Base-by-base conservation (phyloP, 2,329 filamentous ascomycete genomes). In the Claviceps cyperi region DNA sequence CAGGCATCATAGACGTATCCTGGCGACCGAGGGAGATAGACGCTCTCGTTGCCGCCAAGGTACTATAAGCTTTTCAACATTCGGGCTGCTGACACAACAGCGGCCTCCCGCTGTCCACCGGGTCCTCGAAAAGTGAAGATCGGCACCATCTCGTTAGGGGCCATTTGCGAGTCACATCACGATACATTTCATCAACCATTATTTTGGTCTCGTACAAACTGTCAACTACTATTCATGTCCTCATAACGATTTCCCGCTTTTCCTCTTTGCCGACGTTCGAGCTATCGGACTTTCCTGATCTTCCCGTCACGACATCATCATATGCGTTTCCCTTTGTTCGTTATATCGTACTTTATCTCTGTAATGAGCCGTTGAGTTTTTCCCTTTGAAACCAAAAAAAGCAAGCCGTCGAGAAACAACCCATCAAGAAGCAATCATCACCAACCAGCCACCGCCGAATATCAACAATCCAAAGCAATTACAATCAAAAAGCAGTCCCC, bases 321-420 rank as follows among this genome's bases (percentile, higher is more conserved):
- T 60, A 56, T 54, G 52, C 58, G 38, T 66, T 64, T 64, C 61
- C 56, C 67, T 67, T 66, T 61, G 66, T 58, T 54, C 55, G 59
- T 57, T 60, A 56, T 57, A 53, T 59, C 54, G 53, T 58, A 60
- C 62, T 61, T 57, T 58, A 59, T 62, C 61, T 58, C 59, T 55
- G 62, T 60, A 59, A 71, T 68, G 67, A 69, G 62, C 64, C 64
- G 63, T 65, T 70, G 66, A 70, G 64, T 62, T 59, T 54, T 50
- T 15, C 36, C 5, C 2, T 35, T 19, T 22, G 32, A 5, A 37
- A 28, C 15, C 5, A 28, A 43, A 41, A 43, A 43, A 58, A 39
- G 64, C 63, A 58, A 64, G 28, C 28, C 28, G 9, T 32, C 28
- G 28, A 32, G 28, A 11, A 32, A 32, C 9, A 4, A 32, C 28